These are phyloP conservation scores for Yamadazyma ubonensis DNA, from an alignment of 805 yeast genomes.

Conservation along the genomic window DNA sequence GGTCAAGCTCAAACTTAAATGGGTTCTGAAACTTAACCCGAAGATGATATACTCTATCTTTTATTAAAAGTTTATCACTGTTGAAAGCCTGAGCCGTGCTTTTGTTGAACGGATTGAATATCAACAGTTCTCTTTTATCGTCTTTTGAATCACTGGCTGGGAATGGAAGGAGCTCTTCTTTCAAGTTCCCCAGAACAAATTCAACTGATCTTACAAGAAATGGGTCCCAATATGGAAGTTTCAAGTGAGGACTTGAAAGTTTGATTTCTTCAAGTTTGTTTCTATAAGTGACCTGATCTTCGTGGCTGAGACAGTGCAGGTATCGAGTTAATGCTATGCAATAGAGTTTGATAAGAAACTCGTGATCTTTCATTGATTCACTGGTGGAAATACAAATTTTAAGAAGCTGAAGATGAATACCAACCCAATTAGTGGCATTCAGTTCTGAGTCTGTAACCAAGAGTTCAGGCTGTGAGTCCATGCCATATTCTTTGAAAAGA, in stretches of 20 bases:
- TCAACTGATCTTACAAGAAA: slow-evolving; percentile 54
- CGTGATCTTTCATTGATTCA: slow-evolving; percentile 47
- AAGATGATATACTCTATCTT: slow-evolving; percentile 57
- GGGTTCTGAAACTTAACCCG: slow-evolving; percentile 71
- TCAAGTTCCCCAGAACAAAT: slow-evolving; percentile 23
- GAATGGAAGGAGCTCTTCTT: slow-evolving; percentile 45
- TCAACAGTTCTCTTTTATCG: slow-evolving; percentile 13
- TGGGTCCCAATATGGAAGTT: slow-evolving; percentile 69
- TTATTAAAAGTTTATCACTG: slow-evolving; percentile 39
- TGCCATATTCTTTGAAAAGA: slow-evolving; percentile 55
- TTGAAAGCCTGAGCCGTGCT: slow-evolving; percentile 34
- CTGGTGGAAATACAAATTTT: slow-evolving; percentile 53
- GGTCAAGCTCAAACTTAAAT: slow-evolving; percentile 66
- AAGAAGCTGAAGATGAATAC: slow-evolving; percentile 55
- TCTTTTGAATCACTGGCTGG: slow-evolving; percentile 8
- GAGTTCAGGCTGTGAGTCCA: slow-evolving; percentile 38
- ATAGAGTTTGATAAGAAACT: slow-evolving; percentile 42
- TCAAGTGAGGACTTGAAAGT: slow-evolving; percentile 22
- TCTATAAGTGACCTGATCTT: slow-evolving; percentile 54
- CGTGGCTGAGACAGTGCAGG: slow-evolving; percentile 50
- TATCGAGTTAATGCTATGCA: slow-evolving; percentile 56
- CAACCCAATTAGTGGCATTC: slow-evolving; percentile 46
- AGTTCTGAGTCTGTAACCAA: slow-evolving; percentile 19
- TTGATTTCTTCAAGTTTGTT: slow-evolving; percentile 27
- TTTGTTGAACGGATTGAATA: slow-evolving; percentile 53